Evolutionary conservation across 352 stramenopile genomes (phyloP), one percentile per base, ranked within the genome.

Genomic region (Globisporangium echinulatum): DNA sequence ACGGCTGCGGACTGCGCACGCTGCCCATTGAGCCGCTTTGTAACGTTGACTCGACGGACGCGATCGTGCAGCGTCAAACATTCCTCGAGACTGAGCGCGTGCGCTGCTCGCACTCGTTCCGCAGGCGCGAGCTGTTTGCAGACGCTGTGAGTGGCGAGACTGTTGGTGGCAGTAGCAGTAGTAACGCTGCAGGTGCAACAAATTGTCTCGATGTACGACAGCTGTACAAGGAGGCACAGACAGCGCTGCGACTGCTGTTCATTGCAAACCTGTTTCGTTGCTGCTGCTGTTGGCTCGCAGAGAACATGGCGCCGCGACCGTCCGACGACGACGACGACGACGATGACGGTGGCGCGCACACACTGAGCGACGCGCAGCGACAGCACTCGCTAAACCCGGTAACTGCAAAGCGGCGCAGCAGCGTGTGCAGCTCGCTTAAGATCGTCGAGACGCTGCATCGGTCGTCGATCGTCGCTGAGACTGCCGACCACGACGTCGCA

Each of bases 201-300:
- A 5, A 39, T 13, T 36, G 44, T 11, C 52, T 64, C 47, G 61
- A 56, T 14, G 17, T 74, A 19, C 65, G 70, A 17, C 56, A 58
- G 5, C 61, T 86, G 1, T 71, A 87, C 58, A 79, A 69, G 39
- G 54, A 71, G 33, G 65, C 76, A 4, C 67, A 64, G 0, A 36
- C 33, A 1, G 68, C 74, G n/a, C 44, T 90, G 40, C 72, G 77
- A n/a, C 49, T 52, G 2, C 66, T 90, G 11, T 78, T 90, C 8
- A 40, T 88, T n/a, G 53, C 59, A 13, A 87, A 87, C 56, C 56
- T 87, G 14, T 75, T 90, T 14, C 76, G 80, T 1, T 73, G 58
- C 0, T 85, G 76, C 48, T 87, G 70, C 58, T 90, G 70, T 54
- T 90, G 76, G 76, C 63, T 90, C 0, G 74, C 57, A 1, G 80